A percentile compares a stretch with the other conserved stretches of the same genome.
Evolutionary conservation across 2,329 filamentous ascomycete genomes (phyloP).

Genomic region (Diaporthe vaccinii): DNA sequence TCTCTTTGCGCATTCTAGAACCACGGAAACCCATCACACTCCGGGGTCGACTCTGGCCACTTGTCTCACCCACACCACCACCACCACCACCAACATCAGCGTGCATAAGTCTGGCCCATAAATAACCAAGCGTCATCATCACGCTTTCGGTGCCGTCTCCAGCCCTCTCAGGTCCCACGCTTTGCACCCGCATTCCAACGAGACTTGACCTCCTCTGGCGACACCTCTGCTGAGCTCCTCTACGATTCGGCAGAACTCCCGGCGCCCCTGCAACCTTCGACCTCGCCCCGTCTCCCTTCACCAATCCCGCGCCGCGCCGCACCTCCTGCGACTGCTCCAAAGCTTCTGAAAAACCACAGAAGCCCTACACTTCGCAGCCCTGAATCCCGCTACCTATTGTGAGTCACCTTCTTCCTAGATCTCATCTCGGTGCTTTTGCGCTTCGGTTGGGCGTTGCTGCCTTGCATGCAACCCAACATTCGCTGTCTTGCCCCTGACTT

Average conservation of each 20-base stretch:
- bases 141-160: constrained; percentile 46
- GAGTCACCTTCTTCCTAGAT: constrained; percentile 45
- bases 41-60: neutral
- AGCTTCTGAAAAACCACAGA: constrained; percentile 28
- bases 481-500: constrained; percentile 32
- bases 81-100: constrained; percentile 32
- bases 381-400: constrained; percentile 42
- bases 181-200: constrained; percentile 40
- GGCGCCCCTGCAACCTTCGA: constrained; percentile 46
- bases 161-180: constrained; percentile 43
- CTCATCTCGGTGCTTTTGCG: neutral
- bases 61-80: constrained; percentile 28
- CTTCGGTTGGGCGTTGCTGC: constrained; percentile 32
- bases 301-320: constrained; percentile 46
- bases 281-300: constrained; percentile 42
- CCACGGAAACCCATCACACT: constrained; percentile 28
- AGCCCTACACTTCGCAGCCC: constrained; percentile 41
- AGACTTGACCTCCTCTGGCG: constrained; percentile 41
- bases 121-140: constrained; percentile 42
- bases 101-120: constrained; percentile 43
- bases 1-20: constrained; percentile 39
- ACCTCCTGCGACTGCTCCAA: constrained; percentile 36
- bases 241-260: constrained; percentile 45
- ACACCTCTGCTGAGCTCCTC: constrained; percentile 43
- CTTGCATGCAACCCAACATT: constrained; percentile 30